A percentile compares a stretch with the other conserved stretches of the same genome.
Evolutionary conservation across 176 grass and related monocot genomes (phyloP).

Genomic region (Poa pratensis): DNA sequence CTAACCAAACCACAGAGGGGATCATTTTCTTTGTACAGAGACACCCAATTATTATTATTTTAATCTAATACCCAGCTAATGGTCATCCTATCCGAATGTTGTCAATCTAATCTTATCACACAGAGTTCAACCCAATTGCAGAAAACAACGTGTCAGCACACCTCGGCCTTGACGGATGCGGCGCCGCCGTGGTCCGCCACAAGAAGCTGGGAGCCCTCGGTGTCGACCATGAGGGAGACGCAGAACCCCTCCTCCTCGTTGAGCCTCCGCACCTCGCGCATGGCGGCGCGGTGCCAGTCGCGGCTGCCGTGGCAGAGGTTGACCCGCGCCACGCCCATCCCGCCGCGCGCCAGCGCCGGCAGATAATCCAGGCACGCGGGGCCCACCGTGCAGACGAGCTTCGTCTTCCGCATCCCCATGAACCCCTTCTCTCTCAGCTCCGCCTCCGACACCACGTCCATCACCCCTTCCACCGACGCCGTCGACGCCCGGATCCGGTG

Average conservation of each 20-base stretch:
- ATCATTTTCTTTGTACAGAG: not conserved
- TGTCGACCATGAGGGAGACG: conserved; percentile 73
- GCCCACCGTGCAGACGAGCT: conserved; percentile 72
- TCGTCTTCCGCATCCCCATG: conserved; percentile 70
- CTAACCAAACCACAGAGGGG: not conserved
- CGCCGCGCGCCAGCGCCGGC: conserved; percentile 61
- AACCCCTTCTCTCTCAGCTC: conserved; percentile 77
- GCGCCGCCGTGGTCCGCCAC: conserved; percentile 59
- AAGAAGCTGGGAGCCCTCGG: conserved; percentile 69
- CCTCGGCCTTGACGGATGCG: conserved; percentile 63
- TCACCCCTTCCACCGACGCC: conserved; percentile 1
- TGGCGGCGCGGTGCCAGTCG: conserved; percentile 60
- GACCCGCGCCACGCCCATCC: conserved; percentile 71
- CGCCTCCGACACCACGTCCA: conserved; percentile 71
- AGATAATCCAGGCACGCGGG: conserved; percentile 56
- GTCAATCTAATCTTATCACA: not conserved
- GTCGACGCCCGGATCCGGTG: conserved; percentile 29
- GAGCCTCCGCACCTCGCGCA: conserved; percentile 55
- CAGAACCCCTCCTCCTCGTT: conserved; percentile 74
- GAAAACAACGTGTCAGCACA: conserved; percentile 12
- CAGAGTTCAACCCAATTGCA: not conserved
- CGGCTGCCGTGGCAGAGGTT: conserved; percentile 72
- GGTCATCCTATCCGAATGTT: not conserved
- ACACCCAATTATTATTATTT: not conserved
- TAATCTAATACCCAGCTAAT: not conserved